Percentiles rank a stretch among this genome's conserved stretches.
phyloP scores from a whole-genome alignment of 306 rosid species.

The Hippophae rhamnoides region DNA sequence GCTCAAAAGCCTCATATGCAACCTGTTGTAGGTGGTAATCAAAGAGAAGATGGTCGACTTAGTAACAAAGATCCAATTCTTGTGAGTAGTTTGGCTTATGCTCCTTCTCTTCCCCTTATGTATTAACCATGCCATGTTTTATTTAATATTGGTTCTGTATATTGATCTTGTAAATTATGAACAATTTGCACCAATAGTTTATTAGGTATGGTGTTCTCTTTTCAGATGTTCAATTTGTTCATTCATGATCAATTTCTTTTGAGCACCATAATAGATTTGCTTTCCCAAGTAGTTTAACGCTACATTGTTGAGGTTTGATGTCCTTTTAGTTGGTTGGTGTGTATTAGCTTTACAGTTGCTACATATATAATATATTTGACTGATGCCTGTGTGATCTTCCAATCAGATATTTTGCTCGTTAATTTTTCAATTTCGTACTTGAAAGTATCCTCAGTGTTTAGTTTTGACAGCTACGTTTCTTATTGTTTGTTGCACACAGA shows the following conservation, averaged over 20 bases:
- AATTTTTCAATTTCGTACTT: too few species aligned
- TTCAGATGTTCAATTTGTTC: too few species aligned
- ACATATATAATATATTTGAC: too few species aligned
- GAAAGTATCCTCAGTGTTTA: not conserved
- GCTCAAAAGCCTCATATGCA: constrained; percentile 58
- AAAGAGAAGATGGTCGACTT: constrained; percentile 56
- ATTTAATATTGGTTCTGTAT: not conserved
- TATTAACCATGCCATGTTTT: not conserved
- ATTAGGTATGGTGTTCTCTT: too few species aligned
- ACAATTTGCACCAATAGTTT: too few species aligned
- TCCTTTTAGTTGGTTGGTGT: too few species aligned
- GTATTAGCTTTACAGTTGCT: too few species aligned
- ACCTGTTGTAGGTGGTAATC: constrained; percentile 29
- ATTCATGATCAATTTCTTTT: not conserved
- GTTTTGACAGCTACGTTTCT: constrained; percentile 2
- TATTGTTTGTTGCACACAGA: constrained; percentile 29
- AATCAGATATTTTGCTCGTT: too few species aligned
- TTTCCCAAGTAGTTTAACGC: not conserved
- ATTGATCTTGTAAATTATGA: not conserved
- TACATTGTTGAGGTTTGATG: too few species aligned
- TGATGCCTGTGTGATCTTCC: too few species aligned
- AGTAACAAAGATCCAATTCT: constrained; percentile 64
- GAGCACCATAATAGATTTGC: not conserved
- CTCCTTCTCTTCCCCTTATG: constrained; percentile 1
- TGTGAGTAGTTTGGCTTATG: constrained; percentile 39